Conservation (phyloP, 148 eudicot species). For the Suaeda aralocaspica region DNA sequence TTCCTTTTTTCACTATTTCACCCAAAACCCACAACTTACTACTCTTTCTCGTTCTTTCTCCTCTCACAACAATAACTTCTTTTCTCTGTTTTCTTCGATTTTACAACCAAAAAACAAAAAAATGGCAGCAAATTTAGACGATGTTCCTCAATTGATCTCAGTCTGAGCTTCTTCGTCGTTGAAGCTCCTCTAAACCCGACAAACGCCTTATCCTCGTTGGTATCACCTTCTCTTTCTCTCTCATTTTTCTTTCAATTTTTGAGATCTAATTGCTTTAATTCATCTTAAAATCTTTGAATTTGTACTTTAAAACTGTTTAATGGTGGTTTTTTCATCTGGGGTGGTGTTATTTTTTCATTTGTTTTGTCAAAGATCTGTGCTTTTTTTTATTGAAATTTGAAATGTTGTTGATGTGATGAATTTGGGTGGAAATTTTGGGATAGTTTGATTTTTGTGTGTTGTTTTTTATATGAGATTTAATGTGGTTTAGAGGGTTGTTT, state of each 20-base stretch:
- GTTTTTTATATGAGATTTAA: background rate
- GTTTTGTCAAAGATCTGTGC: background rate
- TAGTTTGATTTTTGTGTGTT: background rate
- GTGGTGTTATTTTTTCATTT: background rate
- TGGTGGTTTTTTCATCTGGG: background rate
- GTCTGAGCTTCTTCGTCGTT: slow-evolving; percentile 93
- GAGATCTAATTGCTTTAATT: no score
- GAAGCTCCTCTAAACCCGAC: slow-evolving; percentile 84
- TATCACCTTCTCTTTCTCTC: slow-evolving; percentile 14
- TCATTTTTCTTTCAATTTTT: background rate
- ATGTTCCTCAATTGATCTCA: slow-evolving; percentile 62
- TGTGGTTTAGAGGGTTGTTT: background rate
- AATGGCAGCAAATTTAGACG: slow-evolving; percentile 66
- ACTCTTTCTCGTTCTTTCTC: background rate
- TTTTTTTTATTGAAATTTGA: background rate
- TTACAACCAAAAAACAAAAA: background rate
- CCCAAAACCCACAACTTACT: no score
- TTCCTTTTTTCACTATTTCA: background rate
- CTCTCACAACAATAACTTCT: background rate
- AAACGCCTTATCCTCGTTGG: slow-evolving; percentile 93
- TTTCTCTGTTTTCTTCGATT: background rate
- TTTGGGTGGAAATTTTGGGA: background rate
- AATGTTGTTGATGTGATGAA: background rate
- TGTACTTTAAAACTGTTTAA: background rate
- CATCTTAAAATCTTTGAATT: background rate